A percentile compares a stretch with the other conserved stretches of the same genome.
Evolutionary conservation across 371 early-diverging fungal genomes (phyloP).

Genomic region (Cokeromyces recurvatus): DNA sequence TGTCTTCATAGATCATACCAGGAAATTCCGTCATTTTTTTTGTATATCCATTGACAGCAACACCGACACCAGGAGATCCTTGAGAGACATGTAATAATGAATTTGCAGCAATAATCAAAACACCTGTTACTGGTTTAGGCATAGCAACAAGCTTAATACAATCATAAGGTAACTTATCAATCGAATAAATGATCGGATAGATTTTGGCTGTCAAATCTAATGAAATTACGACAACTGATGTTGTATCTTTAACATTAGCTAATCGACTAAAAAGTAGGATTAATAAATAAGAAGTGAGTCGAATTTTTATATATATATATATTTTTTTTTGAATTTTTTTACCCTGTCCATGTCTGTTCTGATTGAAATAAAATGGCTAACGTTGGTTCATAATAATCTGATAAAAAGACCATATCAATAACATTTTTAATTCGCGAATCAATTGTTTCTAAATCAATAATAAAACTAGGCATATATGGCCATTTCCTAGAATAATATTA

Average conservation of each 20-base stretch:
- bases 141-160: slow-evolving; percentile 65
- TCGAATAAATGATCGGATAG: slow-evolving; percentile 77
- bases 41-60: slow-evolving; percentile 69
- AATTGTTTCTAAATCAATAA: slow-evolving; percentile 68
- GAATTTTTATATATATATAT: too few species aligned
- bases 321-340: slow-evolving; percentile 16
- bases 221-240: slow-evolving; percentile 79
- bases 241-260: slow-evolving; percentile 69
- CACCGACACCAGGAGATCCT: slow-evolving; percentile 72
- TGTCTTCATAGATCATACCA: slow-evolving; percentile 38
- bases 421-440: slow-evolving; percentile 75
- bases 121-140: slow-evolving; percentile 85
- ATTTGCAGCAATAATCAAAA: slow-evolving; percentile 76
- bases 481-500: slow-evolving; percentile 41
- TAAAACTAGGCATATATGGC: slow-evolving; percentile 76
- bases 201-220: slow-evolving; percentile 71
- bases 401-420: slow-evolving; percentile 85
- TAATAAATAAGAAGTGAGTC: background rate
- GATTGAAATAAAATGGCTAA: slow-evolving; percentile 90
- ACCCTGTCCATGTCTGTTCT: slow-evolving; percentile 86
- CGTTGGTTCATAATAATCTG: slow-evolving; percentile 91
- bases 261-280: slow-evolving; percentile 48
- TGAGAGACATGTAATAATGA: slow-evolving; percentile 86
- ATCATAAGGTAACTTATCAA: slow-evolving; percentile 82
- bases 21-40: slow-evolving; percentile 49